A percentile compares a stretch with the other conserved stretches of the same genome.
Evolutionary conservation across 345 rosid genomes (phyloP).

Genomic region (Boechera divaricarpa): DNA sequence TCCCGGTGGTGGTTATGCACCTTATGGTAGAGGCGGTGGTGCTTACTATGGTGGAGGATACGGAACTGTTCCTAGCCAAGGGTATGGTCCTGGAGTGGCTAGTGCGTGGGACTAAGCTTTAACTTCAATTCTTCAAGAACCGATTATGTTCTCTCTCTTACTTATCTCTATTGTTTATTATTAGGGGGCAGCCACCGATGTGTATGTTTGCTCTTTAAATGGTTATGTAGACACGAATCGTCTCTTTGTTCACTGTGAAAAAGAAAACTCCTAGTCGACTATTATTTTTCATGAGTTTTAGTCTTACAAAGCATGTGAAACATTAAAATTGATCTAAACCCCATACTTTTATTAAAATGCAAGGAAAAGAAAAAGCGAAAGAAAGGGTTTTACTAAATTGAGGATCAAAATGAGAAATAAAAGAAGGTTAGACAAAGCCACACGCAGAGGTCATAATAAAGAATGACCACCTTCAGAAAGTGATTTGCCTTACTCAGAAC

Average conservation of each 20-base stretch:
- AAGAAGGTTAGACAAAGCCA: conserved; percentile 37
- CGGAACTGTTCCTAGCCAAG: conserved; percentile 50
- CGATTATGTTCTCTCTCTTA: conserved; percentile 19
- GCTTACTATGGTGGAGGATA: conserved; percentile 61
- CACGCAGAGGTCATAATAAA: conserved; percentile 39
- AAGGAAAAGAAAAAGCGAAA: background rate
- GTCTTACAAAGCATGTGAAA: background rate
- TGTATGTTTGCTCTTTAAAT: conserved; percentile 39
- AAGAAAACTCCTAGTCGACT: conserved; percentile 25
- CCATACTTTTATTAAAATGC: conserved; percentile 7
- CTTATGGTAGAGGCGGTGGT: conserved; percentile 59
- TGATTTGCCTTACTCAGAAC: conserved; percentile 43
- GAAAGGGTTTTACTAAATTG: conserved; percentile 23
- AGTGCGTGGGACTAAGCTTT: conserved; percentile 82
- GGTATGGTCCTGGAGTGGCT: conserved; percentile 62
- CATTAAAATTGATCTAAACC: background rate
- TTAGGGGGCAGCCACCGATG: conserved; percentile 39
- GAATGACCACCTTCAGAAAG: conserved; percentile 41
- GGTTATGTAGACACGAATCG: conserved; percentile 43
- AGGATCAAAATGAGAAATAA: conserved; percentile 34
- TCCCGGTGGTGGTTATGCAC: conserved; percentile 36
- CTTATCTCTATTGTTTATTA: conserved; percentile 40
- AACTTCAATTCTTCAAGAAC: conserved; percentile 25
- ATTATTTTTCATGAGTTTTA: conserved; percentile 1
- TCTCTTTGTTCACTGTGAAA: conserved; percentile 18